Evolutionary conservation across 75 land plant genomes (phyloP), one percentile per base, ranked within the genome.

Genomic region (Picea sitchensis): DNA sequence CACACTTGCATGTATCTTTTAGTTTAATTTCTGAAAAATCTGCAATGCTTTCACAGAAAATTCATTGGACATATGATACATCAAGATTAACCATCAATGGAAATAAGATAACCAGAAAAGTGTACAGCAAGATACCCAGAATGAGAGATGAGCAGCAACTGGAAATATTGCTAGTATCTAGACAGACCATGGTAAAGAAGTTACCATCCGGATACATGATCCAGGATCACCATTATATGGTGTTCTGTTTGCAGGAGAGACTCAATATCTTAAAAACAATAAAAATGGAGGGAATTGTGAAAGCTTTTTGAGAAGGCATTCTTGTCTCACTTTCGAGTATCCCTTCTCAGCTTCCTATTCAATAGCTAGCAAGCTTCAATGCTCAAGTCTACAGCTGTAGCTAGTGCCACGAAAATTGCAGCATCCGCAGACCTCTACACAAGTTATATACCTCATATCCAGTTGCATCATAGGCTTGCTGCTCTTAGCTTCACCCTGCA

Each of bases 311-410:
- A 17, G 38, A 17, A 32, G 38, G 38, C 7, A 6, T 38, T 44
- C 47, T 69, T 44, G 44, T 41, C 5, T 41, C 44, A 41, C 4
- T 41, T 41, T 41, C 65, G n/a, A 20, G n/a, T 3, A 20, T 20
- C 23, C 65, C 8, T 23, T 20, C 23, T 20, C 65, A 96, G 84
- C 86, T 84, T 89, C 0, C 82, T 82, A 3, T 90, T 85, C 84
- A 96, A 96, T 9, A 91, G 84, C 76, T 87, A 82, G 76, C 84
- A n/a, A n/a, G n/a, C n/a, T n/a, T n/a, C n/a, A n/a, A n/a, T n/a
- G n/a, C n/a, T n/a, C n/a, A n/a, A n/a, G n/a, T n/a, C n/a, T 30
- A 93, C 73, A 73, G 91, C 95, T 3, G 93, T 94, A 0, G 91
- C 75, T 12, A 93, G 68, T 4, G 91, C 95, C 76, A 93, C 85